Conservation (phyloP, 1,284 basidiomycete species). For the Caloboletus inedulis region DNA sequence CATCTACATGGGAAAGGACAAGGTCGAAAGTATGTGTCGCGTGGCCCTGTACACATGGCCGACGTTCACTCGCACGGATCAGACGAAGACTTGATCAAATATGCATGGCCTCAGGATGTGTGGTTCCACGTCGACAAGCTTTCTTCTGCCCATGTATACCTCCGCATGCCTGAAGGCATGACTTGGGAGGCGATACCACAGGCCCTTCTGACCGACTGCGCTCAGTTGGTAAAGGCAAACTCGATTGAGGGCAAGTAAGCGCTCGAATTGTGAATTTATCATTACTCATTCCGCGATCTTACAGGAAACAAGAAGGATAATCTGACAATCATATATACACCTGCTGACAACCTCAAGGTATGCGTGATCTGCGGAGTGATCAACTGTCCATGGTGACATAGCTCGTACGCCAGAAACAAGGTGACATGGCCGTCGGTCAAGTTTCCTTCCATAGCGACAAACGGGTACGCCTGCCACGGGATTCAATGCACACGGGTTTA, state of each 20-base stretch:
- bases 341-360: slow-evolving; percentile 86
- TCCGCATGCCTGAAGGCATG: slow-evolving; percentile 79
- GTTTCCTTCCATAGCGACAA: slow-evolving; percentile 94
- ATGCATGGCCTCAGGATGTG: slow-evolving; percentile 79
- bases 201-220: slow-evolving; percentile 77
- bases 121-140: slow-evolving; percentile 90
- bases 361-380: slow-evolving; percentile 11
- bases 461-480: slow-evolving; percentile 45
- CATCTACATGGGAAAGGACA: slow-evolving; percentile 96
- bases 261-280: neutral
- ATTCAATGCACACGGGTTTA: neutral
- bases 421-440: slow-evolving; percentile 94
- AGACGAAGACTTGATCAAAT: slow-evolving; percentile 95
- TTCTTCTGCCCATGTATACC: slow-evolving; percentile 92
- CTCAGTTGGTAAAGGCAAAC: slow-evolving; percentile 96
- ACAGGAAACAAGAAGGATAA: slow-evolving; percentile 96
- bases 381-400: slow-evolving; percentile 3
- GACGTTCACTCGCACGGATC: slow-evolving; percentile 22
- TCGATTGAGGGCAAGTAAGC: slow-evolving; percentile 83
- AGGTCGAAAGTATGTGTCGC: slow-evolving; percentile 82
- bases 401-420: slow-evolving; percentile 69
- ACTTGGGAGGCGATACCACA: slow-evolving; percentile 87
- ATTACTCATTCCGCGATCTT: neutral
- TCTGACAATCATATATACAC: slow-evolving; percentile 92
- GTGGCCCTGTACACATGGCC: slow-evolving; percentile 5